phyloP scores from a whole-genome alignment of 78 protist species.

The Dictyostelium citrinum region DNA sequence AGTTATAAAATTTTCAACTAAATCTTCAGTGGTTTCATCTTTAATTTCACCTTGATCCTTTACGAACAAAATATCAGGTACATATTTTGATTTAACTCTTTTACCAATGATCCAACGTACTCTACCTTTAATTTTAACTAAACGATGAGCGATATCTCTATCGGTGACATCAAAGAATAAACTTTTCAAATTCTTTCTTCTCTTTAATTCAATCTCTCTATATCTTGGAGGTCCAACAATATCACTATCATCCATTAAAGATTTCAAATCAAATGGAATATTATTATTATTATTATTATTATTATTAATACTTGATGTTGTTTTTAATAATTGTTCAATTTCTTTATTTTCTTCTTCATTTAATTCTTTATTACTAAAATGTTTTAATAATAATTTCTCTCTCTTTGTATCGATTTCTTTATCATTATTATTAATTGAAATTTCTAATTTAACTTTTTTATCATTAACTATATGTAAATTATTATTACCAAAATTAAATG shows the following conservation, averaged over 20 bases:
- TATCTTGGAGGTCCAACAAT: neutral
- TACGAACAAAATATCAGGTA: conserved; percentile 36
- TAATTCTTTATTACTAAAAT: neutral
- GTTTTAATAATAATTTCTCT: neutral
- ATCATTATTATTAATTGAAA: neutral
- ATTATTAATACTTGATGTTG: too few relatives aligned
- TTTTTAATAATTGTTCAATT: neutral
- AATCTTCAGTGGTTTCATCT: neutral
- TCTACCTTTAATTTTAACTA: neutral
- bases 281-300: too few relatives aligned
- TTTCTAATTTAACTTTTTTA: conserved; percentile 9
- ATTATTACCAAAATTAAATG: neutral
- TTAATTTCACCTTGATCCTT: neutral
- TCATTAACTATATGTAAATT: neutral
- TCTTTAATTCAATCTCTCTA: neutral
- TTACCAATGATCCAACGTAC: conserved; percentile 4
- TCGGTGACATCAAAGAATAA: conserved; percentile 13
- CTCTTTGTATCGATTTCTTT: neutral
- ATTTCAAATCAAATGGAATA: neutral
- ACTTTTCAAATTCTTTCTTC: neutral
- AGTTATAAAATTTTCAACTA: neutral
- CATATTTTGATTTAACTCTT: conserved; percentile 48
- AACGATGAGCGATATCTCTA: conserved; percentile 7
- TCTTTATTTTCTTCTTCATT: neutral
- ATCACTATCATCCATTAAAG: neutral